Percentiles rank a stretch among this genome's conserved stretches.
Evolutionary conservation across 2,329 filamentous ascomycete genomes (phyloP).

Genomic region (Xylariaceae sp.): DNA sequence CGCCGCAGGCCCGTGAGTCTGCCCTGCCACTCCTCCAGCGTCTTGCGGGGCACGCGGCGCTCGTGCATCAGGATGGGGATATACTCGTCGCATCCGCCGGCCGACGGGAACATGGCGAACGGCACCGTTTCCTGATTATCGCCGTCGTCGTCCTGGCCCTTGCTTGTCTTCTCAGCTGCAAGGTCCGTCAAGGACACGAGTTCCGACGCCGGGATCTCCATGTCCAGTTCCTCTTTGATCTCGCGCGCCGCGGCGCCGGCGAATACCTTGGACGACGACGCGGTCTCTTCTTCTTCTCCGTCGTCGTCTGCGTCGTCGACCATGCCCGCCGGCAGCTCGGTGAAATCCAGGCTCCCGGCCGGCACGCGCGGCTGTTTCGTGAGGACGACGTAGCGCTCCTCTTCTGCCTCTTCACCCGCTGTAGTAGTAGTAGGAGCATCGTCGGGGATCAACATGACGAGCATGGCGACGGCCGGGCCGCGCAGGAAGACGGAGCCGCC

Average conservation of each 20-base stretch:
- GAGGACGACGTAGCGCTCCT: constrained; percentile 51
- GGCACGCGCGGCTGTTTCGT: constrained; percentile 56
- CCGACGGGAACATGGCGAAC: constrained; percentile 50
- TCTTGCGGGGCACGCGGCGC: constrained; percentile 42
- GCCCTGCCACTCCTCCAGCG: constrained; percentile 51
- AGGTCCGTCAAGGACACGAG: constrained; percentile 49
- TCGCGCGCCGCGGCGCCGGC: constrained; percentile 54
- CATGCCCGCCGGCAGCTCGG: constrained; percentile 56
- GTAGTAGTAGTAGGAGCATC: constrained; percentile 34
- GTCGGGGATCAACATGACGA: constrained; percentile 51
- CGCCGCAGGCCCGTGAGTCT: constrained; percentile 52
- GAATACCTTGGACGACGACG: no score
- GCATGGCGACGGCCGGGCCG: constrained; percentile 56
- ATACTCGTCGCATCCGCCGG: constrained; percentile 57
- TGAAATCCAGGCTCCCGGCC: constrained; percentile 48
- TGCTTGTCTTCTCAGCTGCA: constrained; percentile 24
- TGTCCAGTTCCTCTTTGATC: constrained; percentile 55
- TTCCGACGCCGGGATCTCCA: constrained; percentile 44
- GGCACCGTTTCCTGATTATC: constrained; percentile 39
- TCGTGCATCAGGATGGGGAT: constrained; percentile 55
- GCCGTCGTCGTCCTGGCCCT: constrained; percentile 12
- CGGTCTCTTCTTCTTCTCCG: constrained; percentile 36
- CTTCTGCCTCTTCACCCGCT: constrained; percentile 32
- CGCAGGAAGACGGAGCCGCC: constrained; percentile 53
- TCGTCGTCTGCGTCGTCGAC: constrained; percentile 34